Conservation (phyloP, 768 basidiomycete genomes). For the Tulasnella calospora region DNA sequence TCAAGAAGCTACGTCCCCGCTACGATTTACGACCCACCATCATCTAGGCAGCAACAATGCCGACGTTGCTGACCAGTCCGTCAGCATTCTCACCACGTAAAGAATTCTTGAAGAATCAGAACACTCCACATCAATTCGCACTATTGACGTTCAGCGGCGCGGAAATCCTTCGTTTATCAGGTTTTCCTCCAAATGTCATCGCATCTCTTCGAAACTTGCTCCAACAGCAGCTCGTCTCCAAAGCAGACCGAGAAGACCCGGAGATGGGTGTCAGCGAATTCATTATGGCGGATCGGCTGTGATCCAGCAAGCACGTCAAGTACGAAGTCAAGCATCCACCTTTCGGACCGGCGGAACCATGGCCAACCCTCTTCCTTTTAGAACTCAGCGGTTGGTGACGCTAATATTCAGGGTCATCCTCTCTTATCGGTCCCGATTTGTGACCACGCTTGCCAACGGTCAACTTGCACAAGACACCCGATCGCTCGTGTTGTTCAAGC, state of each 20-base stretch:
- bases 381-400: conserved; percentile 26
- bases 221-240: conserved; percentile 7
- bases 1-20: neutral
- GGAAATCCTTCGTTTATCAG: conserved; percentile 27
- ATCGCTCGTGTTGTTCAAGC: conserved; percentile 21
- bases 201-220: conserved; percentile 13
- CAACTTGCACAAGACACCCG: conserved; percentile 26
- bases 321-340: too few species aligned
- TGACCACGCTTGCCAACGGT: conserved; percentile 25
- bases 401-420: conserved; percentile 23
- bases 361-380: neutral
- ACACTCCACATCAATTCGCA: conserved; percentile 26
- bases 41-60: neutral
- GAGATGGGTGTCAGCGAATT: conserved; percentile 26
- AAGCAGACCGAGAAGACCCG: conserved; percentile 21
- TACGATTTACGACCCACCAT: neutral
- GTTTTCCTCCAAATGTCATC: conserved; percentile 26
- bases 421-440: conserved; percentile 12
- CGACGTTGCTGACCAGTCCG: neutral
- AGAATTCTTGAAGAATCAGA: conserved; percentile 25
- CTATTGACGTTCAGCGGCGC: conserved; percentile 28
- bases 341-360: neutral
- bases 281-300: conserved; percentile 21
- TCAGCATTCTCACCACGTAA: conserved; percentile 24
- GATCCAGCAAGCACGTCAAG: conserved; percentile 14